Evolutionary conservation across 1,284 basidiomycete genomes (phyloP), one percentile per base, ranked within the genome.

Genomic region (Chondrostereum purpureum): DNA sequence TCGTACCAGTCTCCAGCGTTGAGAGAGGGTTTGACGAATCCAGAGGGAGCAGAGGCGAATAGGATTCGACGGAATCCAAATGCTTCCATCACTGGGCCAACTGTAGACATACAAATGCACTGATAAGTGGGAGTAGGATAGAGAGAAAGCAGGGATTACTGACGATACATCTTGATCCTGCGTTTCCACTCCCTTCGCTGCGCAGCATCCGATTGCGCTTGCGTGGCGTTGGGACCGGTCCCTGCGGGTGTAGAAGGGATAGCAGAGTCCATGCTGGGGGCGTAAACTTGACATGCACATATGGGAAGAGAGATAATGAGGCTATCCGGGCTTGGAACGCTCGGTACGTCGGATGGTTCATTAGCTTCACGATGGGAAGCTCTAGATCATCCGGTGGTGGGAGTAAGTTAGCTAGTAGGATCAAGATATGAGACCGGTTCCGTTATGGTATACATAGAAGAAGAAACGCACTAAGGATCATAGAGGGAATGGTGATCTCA

Each of bases 161-260:
- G 61, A 93, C 90, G 68, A 66, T 90, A 94, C 78, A 92, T 88
- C 72, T 89, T 91, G 61, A 92, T 76, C 40, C 88, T 75, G 42
- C 83, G 72, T 63, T 86, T 88, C 82, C 78, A 87, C 62, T 88
- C 89, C 60, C 71, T 78, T 59, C 69, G 72, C 53, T 79, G 73
- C 56, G 77, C 74, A 35, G 63, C 63, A 27, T 77, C 78, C 19
- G 63, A 56, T n/a, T 60, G 55, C 31, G 66, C 63, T 31, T 53
- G 18, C 48, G 34, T 22, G 18, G 45, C 47, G 57, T 50, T 20
- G 63, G 62, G n/a, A n/a, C n/a, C 34, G 10, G 60, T 53, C 17
- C 63, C 66, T 12, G 64, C 58, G 10, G 75, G 70, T 10, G 76
- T 72, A 14, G 73, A 65, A n/a, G 81, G 81, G 11, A 78, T 80